Base-by-base conservation (phyloP, 2,329 filamentous ascomycete genomes). In the Xylaria sp. region DNA sequence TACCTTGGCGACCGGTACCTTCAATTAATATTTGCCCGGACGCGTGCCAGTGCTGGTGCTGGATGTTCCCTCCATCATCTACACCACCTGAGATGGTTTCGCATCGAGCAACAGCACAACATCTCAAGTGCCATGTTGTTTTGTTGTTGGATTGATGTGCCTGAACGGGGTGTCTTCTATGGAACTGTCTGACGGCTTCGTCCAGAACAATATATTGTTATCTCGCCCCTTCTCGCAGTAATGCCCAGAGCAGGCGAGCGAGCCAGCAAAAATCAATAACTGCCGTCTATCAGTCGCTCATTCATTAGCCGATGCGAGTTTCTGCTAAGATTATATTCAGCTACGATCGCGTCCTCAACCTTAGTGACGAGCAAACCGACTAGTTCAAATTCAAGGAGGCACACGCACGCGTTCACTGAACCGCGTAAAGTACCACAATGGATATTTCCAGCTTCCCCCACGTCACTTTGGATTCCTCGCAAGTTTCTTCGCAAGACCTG, bases 401-500 rank as follows among this genome's bases (percentile, higher is more conserved):
- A 57, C 59, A 55, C 34, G 56, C 57, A 9, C 39, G 50, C 57
- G 52, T 57, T 55, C 52, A 49, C 42, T 10, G 35, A 10, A 35
- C 42, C 42, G 42, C 42, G 42, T 46, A 46, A n/a, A n/a, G 11
- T n/a, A 46, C 10, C 42, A 30, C 23, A 30, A 30, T 30, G 23
- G 23, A 30, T 30, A 30, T 30, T 30, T 30, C 23, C 23, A 30
- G 23, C 23, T 30, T 30, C 23, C 23, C 23, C 23, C 23, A 30
- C 23, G 23, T 30, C 23, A 5, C 23, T 5, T 4, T 30, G 23
- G 23, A 30, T 1, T 30, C 23, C 4, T 30, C 23, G 23, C 23
- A n/a, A 46, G 42, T 46, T 16, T 46, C 39, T 5, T 19, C 52
- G 55, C 34, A 51, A 55, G 44, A 48, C 69, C 69, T 67, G 62